Base-by-base conservation (phyloP, 345 rosid species). In the Dimocarpus longan region DNA sequence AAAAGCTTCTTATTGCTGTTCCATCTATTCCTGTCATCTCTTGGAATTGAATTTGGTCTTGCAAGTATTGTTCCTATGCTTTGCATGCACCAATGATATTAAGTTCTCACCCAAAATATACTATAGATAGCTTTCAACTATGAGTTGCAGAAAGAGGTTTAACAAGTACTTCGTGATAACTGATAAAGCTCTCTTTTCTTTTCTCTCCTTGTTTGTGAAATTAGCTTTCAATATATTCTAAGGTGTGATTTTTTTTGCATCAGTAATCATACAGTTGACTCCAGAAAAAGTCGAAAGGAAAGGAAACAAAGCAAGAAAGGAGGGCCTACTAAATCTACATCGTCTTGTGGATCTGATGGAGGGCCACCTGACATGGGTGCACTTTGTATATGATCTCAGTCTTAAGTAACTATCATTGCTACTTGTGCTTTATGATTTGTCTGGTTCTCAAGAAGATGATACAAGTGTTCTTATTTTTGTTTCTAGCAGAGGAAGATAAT, bases 331-430 rank as follows among this genome's bases (percentile, higher is more conserved):
- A 80, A 79, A 75, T 73, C 87, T 66, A 68, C 74, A 67, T 80
- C 86, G 71, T 73, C 89, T 7, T 16, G 78, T 66, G 90, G 80
- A 84, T 81, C 84, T 66, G 93, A 87, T 79, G 81, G 83, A 74
- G 87, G 83, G 79, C 86, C 86, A 57, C 92, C 86, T 71, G 93
- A 95, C 79, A 79, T 95, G 83, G 97, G 97, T 80, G 93, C 98
- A 26, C 97, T 95, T 75, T 93, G 97, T 80, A 91, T 91, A 86
- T 93, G 83, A 87, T 71, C 78, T 74, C 60, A 18, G n/a, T 68
- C 42, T 60, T 70, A 13, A 65, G 84, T 71, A 73, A 84, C 79
- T 75, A 66, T 16, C 68, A 16, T 59, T 9, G 13, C 70, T 43
- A 37, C 13, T 71, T 50, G 54, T 42, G 59, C 40, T 24, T 6